Evolutionary conservation across 2,329 filamentous ascomycete genomes (phyloP), one percentile per base, ranked within the genome.

Genomic region (Penicillium sp.): DNA sequence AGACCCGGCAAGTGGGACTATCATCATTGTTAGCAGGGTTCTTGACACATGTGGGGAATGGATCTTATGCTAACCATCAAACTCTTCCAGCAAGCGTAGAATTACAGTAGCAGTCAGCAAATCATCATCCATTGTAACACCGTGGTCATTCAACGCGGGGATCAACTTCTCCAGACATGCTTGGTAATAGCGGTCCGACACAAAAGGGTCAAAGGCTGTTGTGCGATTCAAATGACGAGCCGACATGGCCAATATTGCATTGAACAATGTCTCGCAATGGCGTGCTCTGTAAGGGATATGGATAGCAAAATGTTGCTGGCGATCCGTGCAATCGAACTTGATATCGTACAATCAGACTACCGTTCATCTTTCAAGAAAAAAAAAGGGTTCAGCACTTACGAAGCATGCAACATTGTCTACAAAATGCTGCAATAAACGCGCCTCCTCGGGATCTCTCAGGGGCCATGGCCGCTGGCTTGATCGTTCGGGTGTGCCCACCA

Each of bases 131-230:
- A 71, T 71, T 23, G 73, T 73, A 17, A 75, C 69, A n/a, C 71
- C 64, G 25, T 70, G 71, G 27, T 78, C 68, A 56, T 75, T 72
- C 3, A 78, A 59, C 1, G 73, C 71, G 2, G 76, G 75, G 3
- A 78, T 78, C 19, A 78, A 54, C 2, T 73, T 76, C 27, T 74
- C 66, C 29, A 78, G 73, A 53, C 76, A 78, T 5, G 68, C 68
- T 56, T 77, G 72, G 45, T 77, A 77, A 55, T 78, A 77, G 4
- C 73, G 72, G 59, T 77, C 76, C 7, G 76, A 75, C 12, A 77
- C 71, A 48, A 73, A 75, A 6, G 76, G 68, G 54, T 78, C 74
- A 49, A 77, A 77, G 15, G 68, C 62, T 1, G 69, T 68, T 10
- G 72, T 77, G 7, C 73, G 71, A 57, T 75, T 77, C 15, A 78